Evolutionary conservation across 148 eudicot genomes (phyloP), one percentile per base, ranked within the genome.

Genomic region (Fallopia convolvulus): DNA sequence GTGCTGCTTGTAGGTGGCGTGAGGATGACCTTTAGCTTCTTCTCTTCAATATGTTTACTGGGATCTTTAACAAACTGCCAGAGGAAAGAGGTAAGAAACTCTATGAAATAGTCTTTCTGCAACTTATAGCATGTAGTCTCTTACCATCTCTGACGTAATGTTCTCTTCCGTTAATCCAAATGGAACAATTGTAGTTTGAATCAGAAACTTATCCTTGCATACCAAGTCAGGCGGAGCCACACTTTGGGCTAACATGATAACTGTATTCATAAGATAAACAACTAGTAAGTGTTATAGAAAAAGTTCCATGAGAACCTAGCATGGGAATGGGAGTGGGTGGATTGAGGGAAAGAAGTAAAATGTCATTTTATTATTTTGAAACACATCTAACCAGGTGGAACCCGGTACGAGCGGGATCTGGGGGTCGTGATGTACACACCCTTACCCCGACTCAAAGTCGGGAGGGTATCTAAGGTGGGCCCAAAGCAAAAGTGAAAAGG

Each of bases 171-270:
- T 77, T 63, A 95, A 88, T 79, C 88, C 97, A 74, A 74, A 88
- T 63, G 92, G 87, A 80, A 89, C 99, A 75, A 85, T 84, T 49
- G 97, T 90, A 86, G 86, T 82, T 85, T 95, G 97, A 83, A 95
- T 77, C 81, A 95, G 82, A 79, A 95, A 95, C 84, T 92, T 95
- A 84, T 95, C 99, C 81, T 90, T 95, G 94, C 99, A 95, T 74
- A 85, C 81, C 90, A 87, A 76, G 76, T 95, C 97, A 76, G 82
- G 80, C 73, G 90, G 89, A 84, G 86, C 85, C 44, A 81, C 77
- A 82, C 81, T 86, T 77, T 81, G 92, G 48, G 93, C 94, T 87
- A 91, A 94, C 99, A 95, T 92, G 42, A 90, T 91, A 75, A 95
- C 99, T 95, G 78, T 80, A 14, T 87, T 72, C 53, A 20, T 21